Evolutionary conservation across 163 green algal genomes (phyloP), one percentile per base, ranked within the genome.

Genomic region (Trebouxia gelatinosa): DNA sequence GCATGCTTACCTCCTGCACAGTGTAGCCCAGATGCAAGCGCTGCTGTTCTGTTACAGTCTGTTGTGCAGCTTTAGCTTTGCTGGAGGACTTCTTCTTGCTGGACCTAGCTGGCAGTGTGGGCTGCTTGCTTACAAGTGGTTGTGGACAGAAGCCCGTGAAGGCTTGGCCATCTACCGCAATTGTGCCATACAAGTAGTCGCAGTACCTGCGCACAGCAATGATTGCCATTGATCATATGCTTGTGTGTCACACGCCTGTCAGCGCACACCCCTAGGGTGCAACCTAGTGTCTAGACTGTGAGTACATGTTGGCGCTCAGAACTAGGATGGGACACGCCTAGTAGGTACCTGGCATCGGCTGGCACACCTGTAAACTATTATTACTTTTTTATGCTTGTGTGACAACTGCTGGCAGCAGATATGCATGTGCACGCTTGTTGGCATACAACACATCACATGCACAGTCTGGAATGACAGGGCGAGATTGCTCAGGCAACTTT

Each of bases 181-280:
- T 28, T 0, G 68, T 61, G 5, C 68, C 68, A 76, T 46, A 29
- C 2, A 76, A 43, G 28, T 76, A 76, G 68, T 76, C 68, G 50
- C 43, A 48, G 71, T 78, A 78, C 71, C 71, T 67, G 23, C 34
- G 26, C 5, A 9, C 1, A 67, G 37, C 4, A 38, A 54, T 54
- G 11, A 54, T 54, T 54, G 43, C 43, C 9, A 54, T 54, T 54
- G 9, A 13, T 54, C 13, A 13, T 54, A 23, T n/a, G n/a, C n/a
- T n/a, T n/a, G n/a, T n/a, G n/a, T n/a, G n/a, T n/a, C n/a, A n/a
- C n/a, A n/a, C n/a, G n/a, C n/a, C n/a, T n/a, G n/a, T n/a, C n/a
- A n/a, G n/a, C n/a, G n/a, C n/a, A n/a, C n/a, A n/a, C n/a, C n/a
- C n/a, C n/a, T n/a, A n/a, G n/a, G n/a, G n/a, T n/a, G n/a, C n/a